Evolutionary conservation across 129 eudicot genomes (phyloP).

Genomic region (Artemisia annua): DNA sequence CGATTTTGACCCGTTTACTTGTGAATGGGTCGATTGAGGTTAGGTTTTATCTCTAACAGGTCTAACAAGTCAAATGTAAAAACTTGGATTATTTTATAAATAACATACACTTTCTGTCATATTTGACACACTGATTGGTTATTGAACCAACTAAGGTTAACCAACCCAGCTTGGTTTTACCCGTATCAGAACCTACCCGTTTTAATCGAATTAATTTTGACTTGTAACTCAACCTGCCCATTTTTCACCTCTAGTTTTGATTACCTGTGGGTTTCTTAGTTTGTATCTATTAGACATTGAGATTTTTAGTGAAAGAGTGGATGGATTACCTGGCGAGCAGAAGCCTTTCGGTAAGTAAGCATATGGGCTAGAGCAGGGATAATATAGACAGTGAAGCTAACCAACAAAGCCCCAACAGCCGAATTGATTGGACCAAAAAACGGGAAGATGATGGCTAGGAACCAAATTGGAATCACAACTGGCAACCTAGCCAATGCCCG

Average conservation of each 20-base stretch:
- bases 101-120: too few relatives aligned
- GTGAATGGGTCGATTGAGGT: neutral
- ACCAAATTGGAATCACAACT: conserved; percentile 78
- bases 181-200: neutral
- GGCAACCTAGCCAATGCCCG: conserved; percentile 77
- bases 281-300: neutral
- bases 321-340: conserved; percentile 66
- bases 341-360: conserved; percentile 68
- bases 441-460: conserved; percentile 75
- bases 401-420: conserved; percentile 79
- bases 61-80: neutral
- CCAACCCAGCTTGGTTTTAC: too few relatives aligned
- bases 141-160: too few relatives aligned
- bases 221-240: neutral
- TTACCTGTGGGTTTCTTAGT: neutral
- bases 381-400: conserved; percentile 84
- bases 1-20: too few relatives aligned
- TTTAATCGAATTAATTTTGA: neutral
- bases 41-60: too few relatives aligned
- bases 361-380: conserved; percentile 86
- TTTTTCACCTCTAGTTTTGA: neutral
- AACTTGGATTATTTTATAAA: too few relatives aligned
- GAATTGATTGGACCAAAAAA: conserved; percentile 86
- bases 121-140: too few relatives aligned
- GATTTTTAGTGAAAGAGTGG: neutral